Base-by-base conservation (phyloP, 1,284 basidiomycete genomes). In the Trametes pubescens region DNA sequence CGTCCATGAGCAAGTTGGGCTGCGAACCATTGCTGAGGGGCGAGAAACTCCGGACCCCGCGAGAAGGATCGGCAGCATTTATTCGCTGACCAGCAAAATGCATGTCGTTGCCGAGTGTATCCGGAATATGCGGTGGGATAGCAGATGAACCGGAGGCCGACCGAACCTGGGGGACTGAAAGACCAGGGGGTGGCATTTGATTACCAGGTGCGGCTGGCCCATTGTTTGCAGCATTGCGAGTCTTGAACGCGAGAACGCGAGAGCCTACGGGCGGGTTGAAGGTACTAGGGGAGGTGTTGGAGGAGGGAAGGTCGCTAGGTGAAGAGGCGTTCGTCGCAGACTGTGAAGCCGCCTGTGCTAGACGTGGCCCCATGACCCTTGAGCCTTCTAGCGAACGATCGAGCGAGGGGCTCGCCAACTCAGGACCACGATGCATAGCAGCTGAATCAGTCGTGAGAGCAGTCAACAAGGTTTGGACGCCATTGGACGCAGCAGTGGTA, bases 191-290 rank as follows among this genome's bases (percentile, higher is more conserved):
- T 16, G 69, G 55, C 1, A 62, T 18, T 38, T 67, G 71, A 44
- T 44, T 49, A 34, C 57, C 57, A 26, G 48, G n/a, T 6, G 57
- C 10, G 21, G 59, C 51, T 0, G 59, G 65, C 10, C 62, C 65
- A 37, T 49, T 52, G 22, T 67, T 63, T 16, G 69, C 65, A 2
- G 75, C 62, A n/a, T 80, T 75, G 54, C 87, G 84, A 48, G 83
- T 83, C 21, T 81, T 82, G 65, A 93, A 84, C 3, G 90, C 89
- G 58, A 93, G 82, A 52, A 93, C 78, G 61, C 91, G 88, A 60
- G 91, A 91, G 43, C 90, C 90, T 57, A 83, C 76, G 10, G 90
- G 88, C 44, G 88, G 88, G 66, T 88, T 88, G 74, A 89, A 86
- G 56, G 75, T 64, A n/a, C 73, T 69, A 38, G 73, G 65, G 46